Evolutionary conservation across 768 basidiomycete species (phyloP), one percentile per base, ranked within the genome.

Genomic region (Rhodocollybia butyracea): DNA sequence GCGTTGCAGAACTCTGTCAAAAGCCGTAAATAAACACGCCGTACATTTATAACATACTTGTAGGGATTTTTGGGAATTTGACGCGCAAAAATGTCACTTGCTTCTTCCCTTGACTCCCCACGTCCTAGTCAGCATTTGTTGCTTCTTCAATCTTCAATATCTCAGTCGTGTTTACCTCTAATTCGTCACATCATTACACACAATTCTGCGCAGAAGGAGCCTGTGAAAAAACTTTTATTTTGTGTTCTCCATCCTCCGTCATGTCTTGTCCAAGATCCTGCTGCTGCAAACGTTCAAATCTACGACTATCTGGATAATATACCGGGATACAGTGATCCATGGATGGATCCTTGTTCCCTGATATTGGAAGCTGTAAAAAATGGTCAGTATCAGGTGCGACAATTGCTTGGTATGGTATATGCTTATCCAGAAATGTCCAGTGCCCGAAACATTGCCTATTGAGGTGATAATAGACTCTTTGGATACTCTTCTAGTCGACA

Each of bases 391-490:
- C n/a, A n/a, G n/a, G n/a, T n/a, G n/a, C n/a, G n/a, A n/a, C n/a
- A n/a, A n/a, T n/a, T n/a, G n/a, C n/a, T n/a, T n/a, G n/a, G n/a
- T n/a, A n/a, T n/a, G n/a, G n/a, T n/a, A n/a, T n/a, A n/a, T n/a
- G n/a, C n/a, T n/a, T n/a, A n/a, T n/a, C n/a, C n/a, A n/a, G 1
- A 4, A 13, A 17, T 22, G 3, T 32, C 32, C 30, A 53, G 51
- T 64, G 79, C 79, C 68, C 43, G 61, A 75, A 29, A 38, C 73
- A 29, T 75, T 77, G 29, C 74, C 85, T n/a, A 56, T 89, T 27
- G 79, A 76, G 58, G 78, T 91, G 22, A 66, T 88, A 50, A 75
- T 94, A 32, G 92, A 94, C 66, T 89, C 89, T 19, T 68, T 84
- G 17, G 86, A 91, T 60, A 86, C 83, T 3, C 68, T 93, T 22